Percentiles rank a stretch among this genome's conserved stretches.
These are phyloP conservation scores for Tuber indicum DNA, from an alignment of 495 filamentous ascomycete species.

Conservation along the genomic window DNA sequence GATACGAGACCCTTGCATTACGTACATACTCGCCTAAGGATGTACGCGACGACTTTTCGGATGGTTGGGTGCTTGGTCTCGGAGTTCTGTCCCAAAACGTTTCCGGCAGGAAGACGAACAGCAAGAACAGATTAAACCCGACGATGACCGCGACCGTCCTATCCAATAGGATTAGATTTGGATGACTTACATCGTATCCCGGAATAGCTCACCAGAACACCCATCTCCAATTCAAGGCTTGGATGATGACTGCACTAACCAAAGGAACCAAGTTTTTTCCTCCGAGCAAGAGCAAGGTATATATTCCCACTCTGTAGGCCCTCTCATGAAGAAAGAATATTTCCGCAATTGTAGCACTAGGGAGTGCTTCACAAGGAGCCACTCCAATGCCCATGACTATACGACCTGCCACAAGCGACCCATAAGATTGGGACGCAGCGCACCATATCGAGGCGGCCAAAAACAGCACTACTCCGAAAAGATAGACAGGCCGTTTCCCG, in stretches of 20 bases:
- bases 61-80: constrained; percentile 49
- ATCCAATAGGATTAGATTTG: constrained; percentile 18
- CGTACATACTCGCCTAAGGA: constrained; percentile 35
- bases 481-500: constrained; percentile 88
- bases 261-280: constrained; percentile 91
- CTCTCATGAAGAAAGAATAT: constrained; percentile 95
- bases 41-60: constrained; percentile 33
- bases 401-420: constrained; percentile 71
- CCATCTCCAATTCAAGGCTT: constrained; percentile 78
- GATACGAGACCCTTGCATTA: background rate
- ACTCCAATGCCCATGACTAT: constrained; percentile 84
- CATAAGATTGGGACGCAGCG: constrained; percentile 70
- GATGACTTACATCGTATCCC: constrained; percentile 17
- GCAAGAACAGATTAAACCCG: constrained; percentile 60
- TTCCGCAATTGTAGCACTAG: constrained; percentile 90
- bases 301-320: constrained; percentile 91
- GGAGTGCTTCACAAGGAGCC: constrained; percentile 80
- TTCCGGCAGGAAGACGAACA: constrained; percentile 91
- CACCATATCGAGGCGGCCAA: constrained; percentile 78
- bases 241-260: constrained; percentile 79
- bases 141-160: constrained; percentile 84
- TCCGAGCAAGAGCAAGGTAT: constrained; percentile 79
- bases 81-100: constrained; percentile 94
- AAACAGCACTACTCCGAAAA: constrained; percentile 69
- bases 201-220: constrained; percentile 65